Base-by-base conservation (phyloP, 2,329 filamentous ascomycete genomes). In the Talaromyces sp. region DNA sequence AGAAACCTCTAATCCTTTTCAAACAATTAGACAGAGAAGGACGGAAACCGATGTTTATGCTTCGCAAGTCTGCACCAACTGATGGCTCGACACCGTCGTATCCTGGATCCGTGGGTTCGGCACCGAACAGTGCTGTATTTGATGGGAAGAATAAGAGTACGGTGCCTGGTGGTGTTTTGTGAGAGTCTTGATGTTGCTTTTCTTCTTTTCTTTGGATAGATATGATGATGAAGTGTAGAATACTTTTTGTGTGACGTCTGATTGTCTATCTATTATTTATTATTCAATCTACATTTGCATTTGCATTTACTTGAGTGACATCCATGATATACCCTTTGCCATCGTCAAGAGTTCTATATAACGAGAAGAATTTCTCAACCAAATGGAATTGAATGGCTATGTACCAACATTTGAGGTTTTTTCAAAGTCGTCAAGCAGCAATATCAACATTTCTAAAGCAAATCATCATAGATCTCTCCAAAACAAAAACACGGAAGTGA, bases 11-110 rank as follows among this genome's bases (percentile, higher is more conserved):
- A 66, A 96, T 97, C 68, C 80, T 99, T 68, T 99, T 99, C 81
- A 99, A 99, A 80, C 93, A 98, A 76, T 82, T 99, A 64, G 93
- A 98, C 75, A 93, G 93, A 76, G 95, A 98, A 81, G 95, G 95
- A 56, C 90, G 96, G 80, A 99, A 98, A 76, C 95, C 95, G 24
- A 98, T 98, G 95, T 99, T 99, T 74, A 99, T 99, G 95, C 82
- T 99, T 64, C 84, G 95, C 62, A 85, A 85, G 70, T 84, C 89
- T 70, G 85, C 86, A n/a, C 84, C 85, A 62, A 78, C 82, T 3
- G 73, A 78, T 39, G 82, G 84, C 10, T 47, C 65, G 10, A 67
- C 68, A 19, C 33, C 60, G 22, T 65, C 66, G 10, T 66, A 66
- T 61, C 61, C 64, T 41, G 61, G 52, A 22, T 45, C 60, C 39